Base-by-base conservation (phyloP, 768 basidiomycete genomes). In the Tephrocybe sp. region DNA sequence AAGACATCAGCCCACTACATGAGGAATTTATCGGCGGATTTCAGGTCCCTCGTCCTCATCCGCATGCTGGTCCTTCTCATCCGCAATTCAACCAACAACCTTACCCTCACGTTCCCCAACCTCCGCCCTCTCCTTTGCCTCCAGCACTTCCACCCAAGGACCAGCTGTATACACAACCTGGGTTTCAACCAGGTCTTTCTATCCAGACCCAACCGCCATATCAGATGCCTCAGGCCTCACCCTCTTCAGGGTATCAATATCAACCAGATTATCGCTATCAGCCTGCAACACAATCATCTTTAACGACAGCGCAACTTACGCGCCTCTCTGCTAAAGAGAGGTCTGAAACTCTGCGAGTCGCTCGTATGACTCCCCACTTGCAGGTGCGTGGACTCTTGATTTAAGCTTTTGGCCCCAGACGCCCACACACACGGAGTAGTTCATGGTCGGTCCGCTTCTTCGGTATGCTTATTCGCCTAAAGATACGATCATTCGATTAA, bases 381-480 rank as follows among this genome's bases (percentile, higher is more conserved):
- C 86, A 89, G 65, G 78, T 76, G 49, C 35, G 69, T 61, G 38
- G 20, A 3, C 35, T 42, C n/a, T 4, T 17, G 48, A 43, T 17
- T 48, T 39, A 23, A 17, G 22, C 20, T 30, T 17, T 48, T 39
- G 46, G 50, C 45, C 23, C 23, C 36, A 33, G n/a, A 47, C 39
- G 40, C 40, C 48, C 51, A 33, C 48, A 19, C 14, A 14, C 19
- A 22, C 19, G 22, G 7, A 8, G n/a, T 65, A 87, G 76, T 80
- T 95, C 61, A 94, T 96, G 92, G 91, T 89, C 49, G 93, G 94
- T 0, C 93, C 93, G 17, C 72, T 98, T 14, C 69, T 98, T 46
- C 73, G 71, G 76, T 78, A 57, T 45, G 66, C 59, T 17, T 43
- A 6, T 45, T 26, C 39, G 35, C 30, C 43, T 39, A 39, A 42